Percentiles rank a stretch among this genome's conserved stretches.
phyloP scores from a whole-genome alignment of 139 green algal genomes.

The Ulvella scutata region DNA sequence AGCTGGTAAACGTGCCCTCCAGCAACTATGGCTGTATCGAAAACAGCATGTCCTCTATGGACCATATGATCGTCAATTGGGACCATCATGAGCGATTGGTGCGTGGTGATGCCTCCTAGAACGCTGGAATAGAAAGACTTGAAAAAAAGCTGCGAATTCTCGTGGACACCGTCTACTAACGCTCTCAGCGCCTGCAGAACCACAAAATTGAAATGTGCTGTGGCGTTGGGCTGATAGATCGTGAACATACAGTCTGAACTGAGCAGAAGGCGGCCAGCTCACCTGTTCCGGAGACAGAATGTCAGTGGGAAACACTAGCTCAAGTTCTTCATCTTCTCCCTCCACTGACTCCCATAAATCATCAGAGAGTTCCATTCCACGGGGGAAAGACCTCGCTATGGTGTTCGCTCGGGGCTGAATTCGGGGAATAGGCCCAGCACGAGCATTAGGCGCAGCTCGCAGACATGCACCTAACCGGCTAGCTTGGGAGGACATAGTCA shows the following conservation, averaged over 20 bases:
- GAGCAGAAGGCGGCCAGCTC: not conserved
- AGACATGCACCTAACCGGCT: too few relatives aligned
- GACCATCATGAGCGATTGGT: conserved; percentile 4
- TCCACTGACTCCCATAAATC: not conserved
- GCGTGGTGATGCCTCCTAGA: conserved; percentile 5
- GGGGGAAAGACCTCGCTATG: too few relatives aligned
- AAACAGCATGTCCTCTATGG: conserved; percentile 35
- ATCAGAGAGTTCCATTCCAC: not conserved
- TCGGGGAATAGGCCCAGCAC: too few relatives aligned
- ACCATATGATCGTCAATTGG: conserved; percentile 34
- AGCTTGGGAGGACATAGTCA: too few relatives aligned
- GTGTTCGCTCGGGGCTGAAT: too few relatives aligned
- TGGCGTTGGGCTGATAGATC: not conserved
- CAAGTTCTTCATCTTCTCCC: not conserved
- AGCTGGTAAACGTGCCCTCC: conserved; percentile 11
- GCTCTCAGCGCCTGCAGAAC: not conserved
- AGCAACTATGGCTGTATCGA: conserved; percentile 23
- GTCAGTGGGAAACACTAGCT: not conserved
- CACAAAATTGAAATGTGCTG: not conserved
- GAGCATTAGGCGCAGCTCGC: too few relatives aligned
- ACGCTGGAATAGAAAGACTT: conserved; percentile 7
- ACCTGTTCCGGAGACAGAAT: not conserved
- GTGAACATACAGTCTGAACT: not conserved
- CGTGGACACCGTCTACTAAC: not conserved
- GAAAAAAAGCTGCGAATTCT: not conserved